These are phyloP conservation scores for Pigoraptor vietnamica DNA, from an alignment of 78 protist species.

Conservation along the genomic window DNA sequence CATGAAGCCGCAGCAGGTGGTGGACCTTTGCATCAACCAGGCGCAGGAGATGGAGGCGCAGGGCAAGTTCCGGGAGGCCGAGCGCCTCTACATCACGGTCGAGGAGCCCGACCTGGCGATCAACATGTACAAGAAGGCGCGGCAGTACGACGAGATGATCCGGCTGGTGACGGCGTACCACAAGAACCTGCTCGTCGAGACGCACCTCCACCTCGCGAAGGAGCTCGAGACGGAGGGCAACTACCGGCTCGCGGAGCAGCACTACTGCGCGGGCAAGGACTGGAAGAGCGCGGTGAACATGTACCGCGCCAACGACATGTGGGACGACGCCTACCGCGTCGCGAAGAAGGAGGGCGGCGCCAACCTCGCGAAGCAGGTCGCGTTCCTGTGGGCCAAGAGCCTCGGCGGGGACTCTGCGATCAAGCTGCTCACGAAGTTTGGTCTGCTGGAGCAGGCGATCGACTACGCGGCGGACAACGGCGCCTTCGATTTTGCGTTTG, in stretches of 20 bases:
- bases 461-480: slow-evolving; percentile 49
- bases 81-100: slow-evolving; percentile 36
- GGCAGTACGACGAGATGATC: slow-evolving; percentile 69
- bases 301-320: slow-evolving; percentile 62
- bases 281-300: slow-evolving; percentile 77
- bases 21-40: slow-evolving; percentile 30
- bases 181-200: slow-evolving; percentile 44
- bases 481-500: slow-evolving; percentile 4
- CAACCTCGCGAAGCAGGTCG: slow-evolving; percentile 50
- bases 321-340: slow-evolving; percentile 82
- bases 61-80: slow-evolving; percentile 61
- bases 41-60: slow-evolving; percentile 64
- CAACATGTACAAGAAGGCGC: slow-evolving; percentile 74
- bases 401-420: slow-evolving; percentile 75
- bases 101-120: slow-evolving; percentile 72
- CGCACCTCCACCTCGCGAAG: slow-evolving; percentile 67
- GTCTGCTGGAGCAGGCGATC: slow-evolving; percentile 66
- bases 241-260: slow-evolving; percentile 60
- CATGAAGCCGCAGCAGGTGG: slow-evolving; percentile 8
- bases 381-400: slow-evolving; percentile 36
- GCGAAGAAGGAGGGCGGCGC: slow-evolving; percentile 64
- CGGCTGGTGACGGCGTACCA: slow-evolving; percentile 58
- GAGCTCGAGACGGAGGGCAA: slow-evolving; percentile 67
- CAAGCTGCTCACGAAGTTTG: slow-evolving; percentile 59
- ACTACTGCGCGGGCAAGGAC: slow-evolving; percentile 47